phyloP scores from a whole-genome alignment of 1,139 yeast genomes.

The Yamadazyma atlantica region DNA sequence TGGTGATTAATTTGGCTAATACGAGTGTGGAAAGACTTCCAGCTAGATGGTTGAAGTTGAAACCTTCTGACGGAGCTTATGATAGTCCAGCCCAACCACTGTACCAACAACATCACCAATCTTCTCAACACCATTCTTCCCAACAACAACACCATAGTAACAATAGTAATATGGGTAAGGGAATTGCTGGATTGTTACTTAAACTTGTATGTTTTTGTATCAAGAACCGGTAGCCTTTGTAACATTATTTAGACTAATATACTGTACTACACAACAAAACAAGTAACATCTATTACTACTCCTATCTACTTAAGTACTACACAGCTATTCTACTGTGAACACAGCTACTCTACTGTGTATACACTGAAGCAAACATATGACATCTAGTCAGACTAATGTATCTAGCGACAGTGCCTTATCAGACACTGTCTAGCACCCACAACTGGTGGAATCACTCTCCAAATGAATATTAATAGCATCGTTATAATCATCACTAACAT shows the following conservation, averaged over 20 bases:
- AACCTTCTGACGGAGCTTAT: conserved; percentile 11
- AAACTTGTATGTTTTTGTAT: conserved; percentile 35
- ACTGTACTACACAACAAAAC: conserved; percentile 1
- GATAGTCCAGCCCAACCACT: conserved; percentile 24
- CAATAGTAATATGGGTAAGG: conserved; percentile 24
- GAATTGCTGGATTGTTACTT: conserved; percentile 28
- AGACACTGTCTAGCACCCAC: conserved; percentile 83
- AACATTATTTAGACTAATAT: neutral
- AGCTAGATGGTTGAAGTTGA: conserved; percentile 40
- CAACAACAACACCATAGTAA: conserved; percentile 25
- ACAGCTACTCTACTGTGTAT: no score
- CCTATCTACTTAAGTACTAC: no score
- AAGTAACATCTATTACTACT: no score
- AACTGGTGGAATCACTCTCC: conserved; percentile 74
- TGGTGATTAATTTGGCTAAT: conserved; percentile 60
- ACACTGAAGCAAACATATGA: no score
- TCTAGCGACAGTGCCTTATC: no score
- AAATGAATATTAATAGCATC: conserved; percentile 94
- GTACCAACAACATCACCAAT: conserved; percentile 24
- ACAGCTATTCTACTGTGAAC: no score
- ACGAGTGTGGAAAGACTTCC: conserved; percentile 48
- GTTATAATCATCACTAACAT: conserved; percentile 72
- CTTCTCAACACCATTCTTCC: conserved; percentile 27
- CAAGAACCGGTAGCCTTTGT: conserved; percentile 18
- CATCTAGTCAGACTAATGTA: no score